phyloP scores from a whole-genome alignment of 106 monocot species.

The Triglochin maritima region DNA sequence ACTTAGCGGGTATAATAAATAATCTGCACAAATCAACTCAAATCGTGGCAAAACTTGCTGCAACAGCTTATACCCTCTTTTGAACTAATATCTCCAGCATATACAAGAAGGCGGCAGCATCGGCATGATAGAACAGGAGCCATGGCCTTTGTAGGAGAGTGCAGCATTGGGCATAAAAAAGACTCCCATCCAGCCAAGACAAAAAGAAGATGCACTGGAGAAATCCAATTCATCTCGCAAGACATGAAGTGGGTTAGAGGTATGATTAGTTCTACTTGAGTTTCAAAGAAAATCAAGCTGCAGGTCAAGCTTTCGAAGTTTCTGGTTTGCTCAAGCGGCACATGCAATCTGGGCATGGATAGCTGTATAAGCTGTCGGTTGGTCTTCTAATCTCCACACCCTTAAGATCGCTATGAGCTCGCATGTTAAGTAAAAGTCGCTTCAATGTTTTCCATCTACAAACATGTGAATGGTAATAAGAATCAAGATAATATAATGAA shows the following conservation, averaged over 20 bases:
- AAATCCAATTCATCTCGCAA: slow-evolving; percentile 1
- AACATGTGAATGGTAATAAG: neutral
- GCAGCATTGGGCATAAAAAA: neutral
- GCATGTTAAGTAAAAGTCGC: slow-evolving; percentile 67
- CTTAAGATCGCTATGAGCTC: slow-evolving; percentile 79
- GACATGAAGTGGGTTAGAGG: neutral
- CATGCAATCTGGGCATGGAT: slow-evolving; percentile 95
- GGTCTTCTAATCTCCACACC: slow-evolving; percentile 77
- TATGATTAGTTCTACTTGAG: neutral
- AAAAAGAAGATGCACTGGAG: slow-evolving; percentile 27
- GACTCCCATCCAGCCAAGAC: slow-evolving; percentile 11
- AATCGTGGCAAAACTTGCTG: too few species aligned
- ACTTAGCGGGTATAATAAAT: too few species aligned
- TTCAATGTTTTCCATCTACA: slow-evolving; percentile 79
- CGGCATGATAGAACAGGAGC: slow-evolving; percentile 29
- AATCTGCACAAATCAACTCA: too few species aligned
- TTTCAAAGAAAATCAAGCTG: slow-evolving; percentile 14
- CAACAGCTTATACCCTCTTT: too few species aligned
- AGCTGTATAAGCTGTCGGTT: slow-evolving; percentile 70
- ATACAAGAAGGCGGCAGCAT: slow-evolving; percentile 18
- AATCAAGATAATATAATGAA: neutral
- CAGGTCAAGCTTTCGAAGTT: slow-evolving; percentile 22
- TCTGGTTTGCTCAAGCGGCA: slow-evolving; percentile 61
- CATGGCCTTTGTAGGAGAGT: slow-evolving; percentile 12
- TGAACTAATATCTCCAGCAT: too few species aligned